Evolutionary conservation across 352 stramenopile genomes (phyloP).

Genomic region (Phytophthora fragariae): DNA sequence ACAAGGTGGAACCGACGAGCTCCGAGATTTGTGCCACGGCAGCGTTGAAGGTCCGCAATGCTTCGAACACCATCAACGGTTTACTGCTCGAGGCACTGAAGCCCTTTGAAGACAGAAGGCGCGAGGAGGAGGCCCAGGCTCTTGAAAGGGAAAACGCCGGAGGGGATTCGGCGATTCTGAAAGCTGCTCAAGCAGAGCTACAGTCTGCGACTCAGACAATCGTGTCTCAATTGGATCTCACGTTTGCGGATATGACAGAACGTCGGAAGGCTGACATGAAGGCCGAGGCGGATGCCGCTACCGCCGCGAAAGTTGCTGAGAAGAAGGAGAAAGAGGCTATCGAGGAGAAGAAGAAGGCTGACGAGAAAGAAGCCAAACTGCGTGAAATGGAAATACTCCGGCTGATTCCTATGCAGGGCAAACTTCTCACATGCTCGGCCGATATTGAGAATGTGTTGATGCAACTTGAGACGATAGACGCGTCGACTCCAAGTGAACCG

Average conservation of each 20-base stretch:
- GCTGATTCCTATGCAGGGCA: constrained; percentile 53
- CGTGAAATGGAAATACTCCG: constrained; percentile 55
- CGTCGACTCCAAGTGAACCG: background rate
- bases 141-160: constrained; percentile 16
- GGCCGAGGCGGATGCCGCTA: constrained; percentile 31
- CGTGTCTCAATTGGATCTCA: constrained; percentile 52
- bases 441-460: constrained; percentile 58
- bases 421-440: constrained; percentile 45
- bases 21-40: constrained; percentile 6
- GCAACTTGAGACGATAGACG: constrained; percentile 42
- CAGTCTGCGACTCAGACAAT: constrained; percentile 47
- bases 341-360: constrained; percentile 44
- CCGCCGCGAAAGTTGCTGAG: constrained; percentile 42
- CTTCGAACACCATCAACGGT: constrained; percentile 53
- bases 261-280: constrained; percentile 48
- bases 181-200: constrained; percentile 28
- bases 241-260: constrained; percentile 48
- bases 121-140: constrained; percentile 38
- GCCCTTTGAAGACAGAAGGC: constrained; percentile 52
- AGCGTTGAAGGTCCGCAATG: constrained; percentile 41
- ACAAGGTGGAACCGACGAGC: constrained; percentile 8
- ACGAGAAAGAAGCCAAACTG: constrained; percentile 41
- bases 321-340: constrained; percentile 56
- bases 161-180: constrained; percentile 21
- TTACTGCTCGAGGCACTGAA: constrained; percentile 55